phyloP scores from a whole-genome alignment of 306 rosid species.

The Pueraria montana region DNA sequence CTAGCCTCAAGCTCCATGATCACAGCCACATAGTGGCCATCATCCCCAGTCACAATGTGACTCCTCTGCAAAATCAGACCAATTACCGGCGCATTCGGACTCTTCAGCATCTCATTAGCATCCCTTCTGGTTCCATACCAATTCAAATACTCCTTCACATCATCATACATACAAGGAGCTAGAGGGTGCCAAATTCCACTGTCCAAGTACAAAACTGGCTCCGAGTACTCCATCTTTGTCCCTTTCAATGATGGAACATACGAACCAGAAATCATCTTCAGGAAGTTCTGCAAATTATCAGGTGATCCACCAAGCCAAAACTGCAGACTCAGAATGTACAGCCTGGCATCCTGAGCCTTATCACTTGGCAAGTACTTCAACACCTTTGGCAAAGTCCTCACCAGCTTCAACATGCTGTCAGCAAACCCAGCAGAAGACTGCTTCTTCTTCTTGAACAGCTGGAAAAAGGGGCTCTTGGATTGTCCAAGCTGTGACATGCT shows the following conservation, averaged over 20 bases:
- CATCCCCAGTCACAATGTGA: slow-evolving; percentile 22
- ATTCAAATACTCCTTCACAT: slow-evolving; percentile 21
- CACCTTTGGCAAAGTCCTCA: slow-evolving; percentile 22
- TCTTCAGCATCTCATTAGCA: slow-evolving; percentile 5
- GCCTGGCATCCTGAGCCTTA: slow-evolving; percentile 21
- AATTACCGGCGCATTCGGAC: neutral
- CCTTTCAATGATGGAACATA: slow-evolving; percentile 6
- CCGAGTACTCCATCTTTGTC: slow-evolving; percentile 7
- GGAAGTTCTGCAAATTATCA: neutral
- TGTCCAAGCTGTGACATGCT: slow-evolving; percentile 20
- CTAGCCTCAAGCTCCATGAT: slow-evolving; percentile 24
- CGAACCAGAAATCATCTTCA: neutral
- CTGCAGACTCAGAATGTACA: slow-evolving; percentile 19
- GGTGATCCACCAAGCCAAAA: slow-evolving; percentile 22
- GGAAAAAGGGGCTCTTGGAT: slow-evolving; percentile 17
- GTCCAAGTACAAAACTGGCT: slow-evolving; percentile 19
- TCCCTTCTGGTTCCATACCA: slow-evolving; percentile 21
- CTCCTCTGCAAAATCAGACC: slow-evolving; percentile 6
- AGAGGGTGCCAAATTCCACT: slow-evolving; percentile 23
- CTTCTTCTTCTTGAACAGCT: slow-evolving; percentile 9
- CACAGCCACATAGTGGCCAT: slow-evolving; percentile 22
- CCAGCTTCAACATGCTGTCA: slow-evolving; percentile 19
- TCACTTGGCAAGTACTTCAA: slow-evolving; percentile 21
- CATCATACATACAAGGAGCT: slow-evolving; percentile 18
- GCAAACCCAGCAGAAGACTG: slow-evolving; percentile 16